A percentile compares a stretch with the other conserved stretches of the same genome.
These are phyloP conservation scores for Candida jianshihensis DNA, from an alignment of 805 yeast species.

Conservation along the genomic window DNA sequence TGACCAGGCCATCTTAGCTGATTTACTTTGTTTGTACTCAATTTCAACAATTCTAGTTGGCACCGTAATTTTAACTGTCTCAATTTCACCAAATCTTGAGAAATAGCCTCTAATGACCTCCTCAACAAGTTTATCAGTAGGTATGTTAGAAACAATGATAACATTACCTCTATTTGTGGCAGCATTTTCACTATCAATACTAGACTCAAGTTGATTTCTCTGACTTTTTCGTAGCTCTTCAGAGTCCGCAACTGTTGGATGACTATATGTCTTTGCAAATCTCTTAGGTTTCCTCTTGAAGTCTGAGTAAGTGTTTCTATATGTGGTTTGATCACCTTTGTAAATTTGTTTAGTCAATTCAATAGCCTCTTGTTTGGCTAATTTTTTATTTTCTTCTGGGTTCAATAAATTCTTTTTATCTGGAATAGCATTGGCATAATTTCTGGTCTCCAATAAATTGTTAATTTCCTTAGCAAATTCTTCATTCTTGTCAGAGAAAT, in stretches of 20 bases:
- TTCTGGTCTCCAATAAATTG: constrained; percentile 12
- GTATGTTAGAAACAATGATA: constrained; percentile 36
- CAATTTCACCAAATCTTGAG: constrained; percentile 33
- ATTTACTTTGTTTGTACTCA: constrained; percentile 29
- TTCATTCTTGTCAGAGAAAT: constrained; percentile 29
- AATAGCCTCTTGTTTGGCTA: constrained; percentile 5
- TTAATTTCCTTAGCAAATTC: constrained; percentile 23
- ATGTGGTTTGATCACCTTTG: constrained; percentile 10
- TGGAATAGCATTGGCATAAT: constrained; percentile 4
- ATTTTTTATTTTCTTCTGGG: constrained; percentile 3
- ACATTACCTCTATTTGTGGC: constrained; percentile 6
- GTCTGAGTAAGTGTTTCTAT: constrained; percentile 7
- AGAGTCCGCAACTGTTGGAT: neutral
- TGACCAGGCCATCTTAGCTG: constrained; percentile 36
- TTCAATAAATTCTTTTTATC: neutral
- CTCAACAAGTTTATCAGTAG: constrained; percentile 34
- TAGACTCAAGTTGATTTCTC: constrained; percentile 5
- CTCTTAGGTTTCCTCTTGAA: constrained; percentile 2
- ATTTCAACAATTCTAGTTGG: constrained; percentile 29
- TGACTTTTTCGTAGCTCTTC: constrained; percentile 4
- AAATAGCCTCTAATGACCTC: constrained; percentile 28
- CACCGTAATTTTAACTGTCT: constrained; percentile 22
- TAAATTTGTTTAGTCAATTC: constrained; percentile 8
- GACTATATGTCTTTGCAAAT: neutral
- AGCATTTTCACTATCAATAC: constrained; percentile 1